Conservation (phyloP, 2,329 filamentous ascomycete species). For the Boeremia exigua region DNA sequence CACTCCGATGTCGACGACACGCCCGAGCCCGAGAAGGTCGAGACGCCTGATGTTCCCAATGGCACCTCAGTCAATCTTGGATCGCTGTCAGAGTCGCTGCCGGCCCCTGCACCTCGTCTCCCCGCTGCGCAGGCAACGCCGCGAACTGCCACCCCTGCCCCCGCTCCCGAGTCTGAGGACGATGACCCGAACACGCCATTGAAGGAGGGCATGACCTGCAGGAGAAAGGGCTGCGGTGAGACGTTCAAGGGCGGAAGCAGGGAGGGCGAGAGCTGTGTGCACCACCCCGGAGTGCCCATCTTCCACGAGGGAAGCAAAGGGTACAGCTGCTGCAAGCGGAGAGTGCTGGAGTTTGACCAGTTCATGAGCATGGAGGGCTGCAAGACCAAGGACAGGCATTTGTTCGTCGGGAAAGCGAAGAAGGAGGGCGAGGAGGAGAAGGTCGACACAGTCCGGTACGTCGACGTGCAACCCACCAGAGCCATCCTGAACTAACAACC, state of each 20-base stretch:
- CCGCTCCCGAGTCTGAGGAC: conserved; percentile 70
- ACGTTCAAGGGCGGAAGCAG: conserved; percentile 62
- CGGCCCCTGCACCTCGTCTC: conserved; percentile 41
- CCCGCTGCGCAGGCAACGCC: conserved; percentile 40
- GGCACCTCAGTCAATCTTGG: conserved; percentile 42
- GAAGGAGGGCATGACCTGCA: conserved; percentile 75
- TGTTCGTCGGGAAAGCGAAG: conserved; percentile 83
- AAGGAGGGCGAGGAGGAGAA: conserved; percentile 74
- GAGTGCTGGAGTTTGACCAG: conserved; percentile 95
- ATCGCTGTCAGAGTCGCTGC: conserved; percentile 38
- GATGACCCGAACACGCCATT: conserved; percentile 80
- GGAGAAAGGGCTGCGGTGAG: conserved; percentile 75
- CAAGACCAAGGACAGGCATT: conserved; percentile 77
- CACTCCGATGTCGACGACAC: conserved; percentile 87
- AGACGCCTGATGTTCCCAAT: conserved; percentile 54
- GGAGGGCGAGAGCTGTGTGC: conserved; percentile 77
- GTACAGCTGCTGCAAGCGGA: conserved; percentile 94
- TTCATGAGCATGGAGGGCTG: conserved; percentile 97
- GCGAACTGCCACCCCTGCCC: conserved; percentile 31
- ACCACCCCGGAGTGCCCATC: conserved; percentile 88
- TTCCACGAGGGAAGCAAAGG: conserved; percentile 99
- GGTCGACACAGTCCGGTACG: conserved; percentile 75
- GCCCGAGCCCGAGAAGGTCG: conserved; percentile 58
- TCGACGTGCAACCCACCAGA: not conserved
- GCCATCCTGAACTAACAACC: not conserved